Evolutionary conservation across 768 basidiomycete species (phyloP), one percentile per base, ranked within the genome.

Genomic region (Fomitopsis serialis): DNA sequence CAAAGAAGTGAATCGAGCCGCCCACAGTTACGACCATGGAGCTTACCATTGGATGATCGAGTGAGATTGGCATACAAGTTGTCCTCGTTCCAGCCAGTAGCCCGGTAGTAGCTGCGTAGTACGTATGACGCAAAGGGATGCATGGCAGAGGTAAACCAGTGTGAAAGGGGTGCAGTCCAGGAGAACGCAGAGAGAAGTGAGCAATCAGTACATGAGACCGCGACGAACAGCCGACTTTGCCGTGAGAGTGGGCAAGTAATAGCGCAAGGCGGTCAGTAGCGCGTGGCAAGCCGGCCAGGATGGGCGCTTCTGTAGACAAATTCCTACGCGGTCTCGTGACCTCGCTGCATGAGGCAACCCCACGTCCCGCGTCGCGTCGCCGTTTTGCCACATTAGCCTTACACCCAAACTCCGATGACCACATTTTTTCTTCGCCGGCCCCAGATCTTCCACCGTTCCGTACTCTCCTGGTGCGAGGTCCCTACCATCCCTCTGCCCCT

Each of bases 51-150:
- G 1, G 94, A 96, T 34, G 92, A 89, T 51, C 91, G 82, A 1
- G 92, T 97, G 42, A 98, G 62, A 59, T 95, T 92, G 2, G 88
- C 82, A 63, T 92, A 98, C 21, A 96, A 75, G 63, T 96, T 96
- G 70, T 98, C 95, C 66, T 96, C 92, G 62, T 93, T 94, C 96
- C 96, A 98, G 57, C 92, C 90, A 29, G 92, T 97, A n/a, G 84
- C 84, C 59, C 81, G 80, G 75, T 92, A 94, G 70, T 96, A 98
- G 67, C 79, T 86, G 58, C 88, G 86, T 35, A 98, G 76, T 53
- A 98, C 87, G 72, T 92, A 91, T 13, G 89, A 81, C 36, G 90
- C 85, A 63, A 92, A 92, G 6, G 91, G 87, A 70, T 91, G 87
- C 91, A 92, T 91, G 44, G 40, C 43, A 15, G 46, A 13, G n/a